phyloP scores from a whole-genome alignment of 2,329 filamentous ascomycete genomes.

The Ceratocystis albifundus region DNA sequence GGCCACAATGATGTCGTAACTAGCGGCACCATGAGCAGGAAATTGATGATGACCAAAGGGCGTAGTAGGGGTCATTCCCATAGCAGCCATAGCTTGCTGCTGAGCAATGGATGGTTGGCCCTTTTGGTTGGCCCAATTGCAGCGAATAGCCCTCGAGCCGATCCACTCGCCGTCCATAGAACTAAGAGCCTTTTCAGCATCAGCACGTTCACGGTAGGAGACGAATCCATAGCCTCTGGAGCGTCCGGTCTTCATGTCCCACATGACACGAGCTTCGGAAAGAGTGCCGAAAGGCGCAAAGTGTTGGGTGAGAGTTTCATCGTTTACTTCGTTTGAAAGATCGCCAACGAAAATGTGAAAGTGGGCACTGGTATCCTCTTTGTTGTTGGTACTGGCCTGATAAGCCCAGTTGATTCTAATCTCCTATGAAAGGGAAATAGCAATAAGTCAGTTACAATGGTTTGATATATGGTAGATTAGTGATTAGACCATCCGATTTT shows the following conservation, averaged over 20 bases:
- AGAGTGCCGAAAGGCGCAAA: constrained; percentile 94
- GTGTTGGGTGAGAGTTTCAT: constrained; percentile 83
- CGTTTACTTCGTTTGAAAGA: constrained; percentile 95
- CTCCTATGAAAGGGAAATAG: constrained; percentile 47
- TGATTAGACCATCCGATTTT: background rate
- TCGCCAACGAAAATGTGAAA: constrained; percentile 99
- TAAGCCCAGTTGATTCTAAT: constrained; percentile 99
- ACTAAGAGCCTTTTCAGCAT: constrained; percentile 91
- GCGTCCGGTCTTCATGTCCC: constrained; percentile 99
- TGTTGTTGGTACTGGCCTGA: constrained; percentile 84
- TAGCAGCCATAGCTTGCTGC: constrained; percentile 90
- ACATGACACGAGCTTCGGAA: constrained; percentile 98
- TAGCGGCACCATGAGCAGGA: constrained; percentile 90
- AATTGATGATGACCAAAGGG: constrained; percentile 97
- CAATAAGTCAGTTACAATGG: background rate
- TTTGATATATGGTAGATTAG: background rate
- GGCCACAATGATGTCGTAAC: constrained; percentile 90
- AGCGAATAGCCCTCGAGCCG: constrained; percentile 91
- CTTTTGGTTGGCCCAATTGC: constrained; percentile 99
- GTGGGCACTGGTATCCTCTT: constrained; percentile 95
- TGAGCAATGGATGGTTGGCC: constrained; percentile 98
- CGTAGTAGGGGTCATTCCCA: constrained; percentile 96
- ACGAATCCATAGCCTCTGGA: constrained; percentile 97
- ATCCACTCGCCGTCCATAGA: constrained; percentile 99
- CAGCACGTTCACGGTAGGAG: constrained; percentile 83